Base-by-base conservation (phyloP, 1,284 basidiomycete species). In the Apiotrichum veenhuisii region DNA sequence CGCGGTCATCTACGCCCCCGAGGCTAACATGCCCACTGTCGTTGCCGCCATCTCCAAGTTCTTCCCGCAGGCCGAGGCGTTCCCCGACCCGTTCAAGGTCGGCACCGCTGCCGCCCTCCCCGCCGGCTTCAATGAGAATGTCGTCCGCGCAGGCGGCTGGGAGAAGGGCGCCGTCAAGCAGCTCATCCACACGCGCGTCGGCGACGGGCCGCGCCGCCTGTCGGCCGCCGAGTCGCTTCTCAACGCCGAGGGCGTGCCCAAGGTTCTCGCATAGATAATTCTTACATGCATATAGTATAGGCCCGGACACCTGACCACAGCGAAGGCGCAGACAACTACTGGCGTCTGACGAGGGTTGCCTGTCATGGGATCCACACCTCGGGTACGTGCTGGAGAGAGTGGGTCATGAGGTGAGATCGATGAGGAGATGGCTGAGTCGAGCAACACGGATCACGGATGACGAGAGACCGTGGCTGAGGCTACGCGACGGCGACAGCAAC, bases 1-100 rank as follows among this genome's bases (percentile, higher is more conserved):
- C 78, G 95, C 95, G 1, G 96, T 99, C 67, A 92, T 99, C 69
- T 99, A 98, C 78, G 84, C 92, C 0, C 84, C 85, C 22, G 82
- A 88, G 72, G 81, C 84, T 66, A 85, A 93, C 77, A 81, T 94
- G 71, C 83, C 83, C 63, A 83, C 86, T 76, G 87, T 97, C 64
- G 79, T 92, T 41, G 80, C 84, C 67, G 76, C 91, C 61, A 82
- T 96, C 65, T 78, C 87, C 54, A 78, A 81, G 56, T 95, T 87
- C 78, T 96, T 97, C 83, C 91, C 92, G 0, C 88, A 90, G 63
- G 78, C 80, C 17, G 81, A 84, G 15, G 75, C 80, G 4, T 91
- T 91, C 78, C 83, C 85, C 70, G 89, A 93, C 74, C 84, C 85
- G 1, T 88, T 91, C 73, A 77, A 77, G 9, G 48, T 57, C 14